Conservation (phyloP, 2,329 filamentous ascomycete species). For the Aspergillus sp. region DNA sequence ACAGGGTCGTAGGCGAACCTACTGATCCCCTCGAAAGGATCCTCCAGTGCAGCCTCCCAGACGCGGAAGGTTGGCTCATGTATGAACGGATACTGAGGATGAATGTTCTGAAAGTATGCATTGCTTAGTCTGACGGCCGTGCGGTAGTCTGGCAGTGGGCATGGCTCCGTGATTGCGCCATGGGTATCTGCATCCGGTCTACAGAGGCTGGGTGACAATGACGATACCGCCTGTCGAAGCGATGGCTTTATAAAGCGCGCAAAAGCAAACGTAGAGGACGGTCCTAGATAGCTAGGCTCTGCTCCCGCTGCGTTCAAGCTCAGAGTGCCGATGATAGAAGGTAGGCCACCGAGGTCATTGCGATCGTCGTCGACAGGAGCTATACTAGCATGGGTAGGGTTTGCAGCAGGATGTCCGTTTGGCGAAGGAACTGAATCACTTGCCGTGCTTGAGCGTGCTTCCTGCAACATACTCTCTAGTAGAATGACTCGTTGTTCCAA, state of each 20-base stretch:
- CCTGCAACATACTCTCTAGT: conserved; percentile 19
- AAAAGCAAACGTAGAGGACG: too few species aligned
- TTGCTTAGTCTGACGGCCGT: conserved; percentile 16
- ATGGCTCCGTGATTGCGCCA: not conserved
- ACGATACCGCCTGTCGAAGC: too few species aligned
- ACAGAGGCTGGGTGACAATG: too few species aligned
- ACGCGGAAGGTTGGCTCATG: conserved; percentile 21
- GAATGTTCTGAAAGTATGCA: conserved; percentile 24
- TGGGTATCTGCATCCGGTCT: not conserved
- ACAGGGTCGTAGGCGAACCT: too few species aligned
- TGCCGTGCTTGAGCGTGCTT: not conserved
- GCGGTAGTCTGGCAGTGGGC: conserved; percentile 10
- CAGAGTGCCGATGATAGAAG: too few species aligned
- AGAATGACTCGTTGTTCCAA: conserved; percentile 27
- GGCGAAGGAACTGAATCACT: not conserved
- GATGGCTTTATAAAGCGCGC: too few species aligned
- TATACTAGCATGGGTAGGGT: too few species aligned
- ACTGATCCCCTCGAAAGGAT: too few species aligned
- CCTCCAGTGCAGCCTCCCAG: conserved; percentile 14
- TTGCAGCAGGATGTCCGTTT: not conserved
- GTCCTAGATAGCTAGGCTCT: too few species aligned
- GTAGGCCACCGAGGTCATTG: too few species aligned
- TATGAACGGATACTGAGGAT: conserved; percentile 26
- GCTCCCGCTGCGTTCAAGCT: too few species aligned
- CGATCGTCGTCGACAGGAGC: too few species aligned